Conservation (phyloP, 257 asterid species). For the Jacaranda copaia region DNA sequence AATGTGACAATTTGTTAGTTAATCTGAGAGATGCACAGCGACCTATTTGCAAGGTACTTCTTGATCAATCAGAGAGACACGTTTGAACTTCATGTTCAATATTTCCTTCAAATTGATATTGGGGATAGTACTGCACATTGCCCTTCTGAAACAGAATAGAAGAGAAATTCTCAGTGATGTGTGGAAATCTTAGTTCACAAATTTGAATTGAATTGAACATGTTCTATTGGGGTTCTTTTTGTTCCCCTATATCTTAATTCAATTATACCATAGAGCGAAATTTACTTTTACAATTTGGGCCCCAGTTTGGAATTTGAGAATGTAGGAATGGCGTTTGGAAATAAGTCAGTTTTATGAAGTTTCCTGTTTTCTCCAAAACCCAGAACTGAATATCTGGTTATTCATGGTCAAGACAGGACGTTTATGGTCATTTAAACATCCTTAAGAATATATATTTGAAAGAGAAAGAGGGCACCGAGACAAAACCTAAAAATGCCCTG, state of each 20-base stretch:
- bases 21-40: slow-evolving; percentile 71
- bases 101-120: slow-evolving; percentile 9
- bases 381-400: slow-evolving; percentile 3
- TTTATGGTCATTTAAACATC: background rate
- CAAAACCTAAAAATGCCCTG: slow-evolving; percentile 10
- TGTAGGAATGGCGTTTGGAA: background rate
- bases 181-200: slow-evolving; percentile 11
- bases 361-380: background rate
- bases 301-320: background rate
- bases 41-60: slow-evolving; percentile 79
- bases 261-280: background rate
- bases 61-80: slow-evolving; percentile 13
- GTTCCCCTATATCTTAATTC: background rate
- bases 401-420: background rate
- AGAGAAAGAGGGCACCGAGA: background rate
- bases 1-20: slow-evolving; percentile 80
- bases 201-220: background rate
- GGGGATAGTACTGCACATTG: background rate
- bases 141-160: slow-evolving; percentile 19
- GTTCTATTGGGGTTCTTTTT: background rate
- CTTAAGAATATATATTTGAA: slow-evolving; percentile 1
- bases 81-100: slow-evolving; percentile 26
- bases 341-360: background rate
- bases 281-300: background rate
- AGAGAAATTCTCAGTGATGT: background rate